Percentiles rank a stretch among this genome's conserved stretches.
phyloP scores from a whole-genome alignment of 2,329 filamentous ascomycete species.

The Fusarium mundagurra region DNA sequence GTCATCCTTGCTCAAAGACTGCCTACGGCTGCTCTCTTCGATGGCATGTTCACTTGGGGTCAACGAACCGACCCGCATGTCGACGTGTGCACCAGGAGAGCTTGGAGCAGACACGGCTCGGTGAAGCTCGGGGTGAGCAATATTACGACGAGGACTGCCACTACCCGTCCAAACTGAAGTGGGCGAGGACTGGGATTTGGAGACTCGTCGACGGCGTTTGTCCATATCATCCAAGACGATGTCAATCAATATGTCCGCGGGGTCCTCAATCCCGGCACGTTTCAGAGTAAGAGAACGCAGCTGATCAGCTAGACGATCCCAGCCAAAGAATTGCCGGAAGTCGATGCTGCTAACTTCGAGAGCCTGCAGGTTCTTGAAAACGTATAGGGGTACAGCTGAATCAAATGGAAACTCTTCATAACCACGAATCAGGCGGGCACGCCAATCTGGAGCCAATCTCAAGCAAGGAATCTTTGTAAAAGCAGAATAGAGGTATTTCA shows the following conservation, averaged over 20 bases:
- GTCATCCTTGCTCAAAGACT: conserved; percentile 59
- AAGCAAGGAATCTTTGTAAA: conserved; percentile 98
- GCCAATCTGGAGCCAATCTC: conserved; percentile 89
- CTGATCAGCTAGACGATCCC: conserved; percentile 93
- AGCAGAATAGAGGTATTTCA: conserved; percentile 96
- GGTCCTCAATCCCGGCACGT: conserved; percentile 87
- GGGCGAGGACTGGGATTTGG: conserved; percentile 85
- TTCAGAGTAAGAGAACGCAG: conserved; percentile 89
- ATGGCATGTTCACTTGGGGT: conserved; percentile 61
- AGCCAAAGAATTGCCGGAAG: conserved; percentile 96
- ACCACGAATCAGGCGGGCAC: conserved; percentile 86
- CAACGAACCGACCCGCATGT: conserved; percentile 69
- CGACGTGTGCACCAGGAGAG: conserved; percentile 63
- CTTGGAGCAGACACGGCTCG: conserved; percentile 76
- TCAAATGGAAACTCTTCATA: conserved; percentile 99
- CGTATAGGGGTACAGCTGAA: conserved; percentile 93
- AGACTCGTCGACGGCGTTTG: conserved; percentile 85
- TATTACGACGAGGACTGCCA: conserved; percentile 69
- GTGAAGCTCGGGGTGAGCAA: conserved; percentile 68
- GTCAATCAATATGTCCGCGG: conserved; percentile 87
- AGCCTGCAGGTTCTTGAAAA: conserved; percentile 95
- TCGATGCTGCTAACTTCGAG: conserved; percentile 96
- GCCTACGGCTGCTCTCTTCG: conserved; percentile 51
- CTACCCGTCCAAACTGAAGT: conserved; percentile 72
- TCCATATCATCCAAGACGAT: conserved; percentile 98